Evolutionary conservation across 257 asterid species (phyloP).

Genomic region (Solanum clarkiae): DNA sequence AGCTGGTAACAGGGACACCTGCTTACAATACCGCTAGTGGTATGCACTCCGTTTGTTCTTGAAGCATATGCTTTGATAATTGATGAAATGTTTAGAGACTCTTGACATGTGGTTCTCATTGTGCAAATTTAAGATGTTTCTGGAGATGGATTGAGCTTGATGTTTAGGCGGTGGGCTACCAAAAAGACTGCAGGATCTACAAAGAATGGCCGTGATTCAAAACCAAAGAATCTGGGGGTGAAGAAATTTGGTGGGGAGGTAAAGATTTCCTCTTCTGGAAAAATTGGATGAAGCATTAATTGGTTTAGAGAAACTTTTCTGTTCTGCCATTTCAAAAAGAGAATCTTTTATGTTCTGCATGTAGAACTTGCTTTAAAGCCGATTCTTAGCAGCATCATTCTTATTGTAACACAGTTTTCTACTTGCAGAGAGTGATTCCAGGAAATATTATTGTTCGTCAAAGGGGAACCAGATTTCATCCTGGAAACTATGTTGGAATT

Average conservation of each 20-base stretch:
- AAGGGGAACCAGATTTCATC: conserved; percentile 94
- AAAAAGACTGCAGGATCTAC: conserved; percentile 91
- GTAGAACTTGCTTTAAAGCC: background rate
- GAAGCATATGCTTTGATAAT: background rate
- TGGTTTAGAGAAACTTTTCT: background rate
- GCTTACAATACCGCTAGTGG: conserved; percentile 47
- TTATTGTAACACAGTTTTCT: background rate
- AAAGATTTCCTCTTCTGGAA: conserved; percentile 21
- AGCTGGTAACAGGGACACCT: conserved; percentile 32
- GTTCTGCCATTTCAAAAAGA: background rate
- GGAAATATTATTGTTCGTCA: conserved; percentile 93
- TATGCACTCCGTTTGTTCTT: conserved; percentile 6
- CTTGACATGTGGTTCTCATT: background rate
- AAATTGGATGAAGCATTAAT: background rate
- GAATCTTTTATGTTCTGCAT: background rate
- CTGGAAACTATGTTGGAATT: conserved; percentile 75
- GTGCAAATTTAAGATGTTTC: conserved; percentile 35
- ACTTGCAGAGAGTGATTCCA: conserved; percentile 69
- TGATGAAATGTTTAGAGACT: background rate
- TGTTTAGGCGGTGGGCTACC: conserved; percentile 87
- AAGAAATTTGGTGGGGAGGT: conserved; percentile 97
- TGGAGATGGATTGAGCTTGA: conserved; percentile 69
- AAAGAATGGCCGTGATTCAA: conserved; percentile 67
- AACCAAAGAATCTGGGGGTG: conserved; percentile 83
- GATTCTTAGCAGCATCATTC: background rate